phyloP scores from a whole-genome alignment of 257 asterid genomes.

The Echites panduratus region DNA sequence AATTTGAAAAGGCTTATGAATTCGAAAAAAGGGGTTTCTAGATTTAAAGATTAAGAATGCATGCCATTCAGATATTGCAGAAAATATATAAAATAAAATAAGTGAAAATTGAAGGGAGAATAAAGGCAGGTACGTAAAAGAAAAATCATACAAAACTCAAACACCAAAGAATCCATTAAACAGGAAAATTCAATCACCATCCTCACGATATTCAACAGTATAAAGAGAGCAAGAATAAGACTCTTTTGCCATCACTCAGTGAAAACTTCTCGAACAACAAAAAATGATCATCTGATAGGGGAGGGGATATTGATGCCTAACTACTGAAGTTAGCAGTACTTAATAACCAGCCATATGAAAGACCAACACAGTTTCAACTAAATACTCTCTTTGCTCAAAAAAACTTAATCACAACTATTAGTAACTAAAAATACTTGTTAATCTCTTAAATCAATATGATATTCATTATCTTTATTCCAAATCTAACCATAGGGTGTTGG shows the following conservation, averaged over 20 bases:
- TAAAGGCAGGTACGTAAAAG: background rate
- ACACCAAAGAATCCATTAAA: background rate
- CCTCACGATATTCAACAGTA: background rate
- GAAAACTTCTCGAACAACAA: no score
- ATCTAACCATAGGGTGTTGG: no score
- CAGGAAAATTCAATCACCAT: background rate
- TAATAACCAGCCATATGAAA: background rate
- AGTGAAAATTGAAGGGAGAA: background rate
- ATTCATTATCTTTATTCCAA: no score
- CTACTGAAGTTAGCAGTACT: background rate
- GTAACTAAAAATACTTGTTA: no score
- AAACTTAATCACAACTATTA: background rate
- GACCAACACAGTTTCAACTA: background rate
- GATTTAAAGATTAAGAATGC: background rate
- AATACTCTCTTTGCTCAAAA: background rate
- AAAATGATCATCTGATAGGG: background rate
- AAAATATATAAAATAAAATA: background rate
- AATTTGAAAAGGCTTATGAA: conserved; percentile 10
- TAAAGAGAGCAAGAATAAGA: background rate
- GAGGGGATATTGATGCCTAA: background rate
- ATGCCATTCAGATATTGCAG: background rate
- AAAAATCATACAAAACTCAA: background rate
- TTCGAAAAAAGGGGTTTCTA: background rate
- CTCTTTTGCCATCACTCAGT: no score
- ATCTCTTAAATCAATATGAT: no score